phyloP scores from a whole-genome alignment of 148 eudicot species.

The Amaranthus palmeri region DNA sequence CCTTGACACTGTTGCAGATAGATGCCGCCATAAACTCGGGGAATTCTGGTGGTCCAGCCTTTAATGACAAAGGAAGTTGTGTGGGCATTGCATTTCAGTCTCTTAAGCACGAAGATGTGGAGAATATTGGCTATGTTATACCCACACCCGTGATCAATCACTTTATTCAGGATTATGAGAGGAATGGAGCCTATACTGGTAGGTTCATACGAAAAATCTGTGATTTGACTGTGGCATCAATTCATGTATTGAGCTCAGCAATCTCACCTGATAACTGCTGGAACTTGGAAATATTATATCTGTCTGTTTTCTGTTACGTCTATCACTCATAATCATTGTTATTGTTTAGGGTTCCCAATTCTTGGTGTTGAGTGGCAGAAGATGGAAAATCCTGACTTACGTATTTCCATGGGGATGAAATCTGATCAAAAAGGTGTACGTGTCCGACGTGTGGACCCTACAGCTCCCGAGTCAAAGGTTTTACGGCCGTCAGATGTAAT shows the following conservation, averaged over 20 bases:
- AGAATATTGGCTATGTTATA: constrained; percentile 90
- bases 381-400: constrained; percentile 88
- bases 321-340: background rate
- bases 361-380: constrained; percentile 93
- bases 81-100: constrained; percentile 95
- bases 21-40: constrained; percentile 97
- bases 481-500: constrained; percentile 79
- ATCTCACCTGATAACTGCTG: background rate
- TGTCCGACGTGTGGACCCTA: constrained; percentile 77
- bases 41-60: constrained; percentile 93
- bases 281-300: background rate
- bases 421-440: constrained; percentile 89
- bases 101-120: constrained; percentile 81
- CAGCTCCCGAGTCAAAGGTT: constrained; percentile 64
- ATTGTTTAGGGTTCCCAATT: constrained; percentile 66
- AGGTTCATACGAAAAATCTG: constrained; percentile 7
- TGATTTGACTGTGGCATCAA: background rate
- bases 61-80: constrained; percentile 74
- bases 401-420: constrained; percentile 71
- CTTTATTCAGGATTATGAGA: constrained; percentile 78
- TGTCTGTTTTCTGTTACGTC: background rate
- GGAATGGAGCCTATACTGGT: constrained; percentile 87
- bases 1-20: constrained; percentile 36
- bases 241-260: too few species aligned
- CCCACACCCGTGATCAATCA: constrained; percentile 89